Evolutionary conservation across 441 rosid genomes (phyloP).

Genomic region (Populus hybrid): DNA sequence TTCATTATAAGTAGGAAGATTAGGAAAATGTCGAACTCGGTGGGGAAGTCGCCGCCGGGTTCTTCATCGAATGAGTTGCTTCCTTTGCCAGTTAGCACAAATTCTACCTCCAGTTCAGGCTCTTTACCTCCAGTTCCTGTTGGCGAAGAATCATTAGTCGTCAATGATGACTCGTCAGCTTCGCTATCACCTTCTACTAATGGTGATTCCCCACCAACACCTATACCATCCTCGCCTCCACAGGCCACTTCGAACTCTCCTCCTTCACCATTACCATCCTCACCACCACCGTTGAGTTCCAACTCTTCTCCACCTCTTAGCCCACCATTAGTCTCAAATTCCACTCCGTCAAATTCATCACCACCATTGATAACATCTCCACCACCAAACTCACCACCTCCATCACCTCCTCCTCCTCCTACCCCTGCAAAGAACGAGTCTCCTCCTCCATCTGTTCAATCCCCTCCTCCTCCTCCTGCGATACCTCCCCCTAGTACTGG

Average conservation of each 20-base stretch:
- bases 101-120: not conserved
- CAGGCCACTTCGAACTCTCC: constrained; percentile 1
- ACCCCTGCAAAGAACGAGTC: not conserved
- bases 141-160: not conserved
- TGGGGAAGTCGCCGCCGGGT: not conserved
- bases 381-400: constrained; percentile 1
- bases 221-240: not conserved
- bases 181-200: not conserved
- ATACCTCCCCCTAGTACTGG: constrained; percentile 3
- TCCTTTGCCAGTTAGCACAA: not conserved
- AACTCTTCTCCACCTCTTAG: constrained; percentile 14
- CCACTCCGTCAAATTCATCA: not conserved
- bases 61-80: not conserved
- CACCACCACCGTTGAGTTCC: constrained; percentile 26
- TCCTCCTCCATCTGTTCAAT: not conserved
- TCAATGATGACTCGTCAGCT: not conserved
- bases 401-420: constrained; percentile 11
- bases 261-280: constrained; percentile 9
- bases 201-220: not conserved
- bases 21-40: not conserved
- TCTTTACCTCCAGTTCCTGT: not conserved
- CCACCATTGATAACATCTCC: constrained; percentile 17
- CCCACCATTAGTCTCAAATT: constrained; percentile 11
- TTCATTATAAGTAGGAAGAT: not conserved
- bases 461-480: constrained; percentile 18